Percentiles rank a stretch among this genome's conserved stretches.
Conservation (phyloP, 2,329 filamentous ascomycete genomes). For the Rhytidhysteron rufulum region DNA sequence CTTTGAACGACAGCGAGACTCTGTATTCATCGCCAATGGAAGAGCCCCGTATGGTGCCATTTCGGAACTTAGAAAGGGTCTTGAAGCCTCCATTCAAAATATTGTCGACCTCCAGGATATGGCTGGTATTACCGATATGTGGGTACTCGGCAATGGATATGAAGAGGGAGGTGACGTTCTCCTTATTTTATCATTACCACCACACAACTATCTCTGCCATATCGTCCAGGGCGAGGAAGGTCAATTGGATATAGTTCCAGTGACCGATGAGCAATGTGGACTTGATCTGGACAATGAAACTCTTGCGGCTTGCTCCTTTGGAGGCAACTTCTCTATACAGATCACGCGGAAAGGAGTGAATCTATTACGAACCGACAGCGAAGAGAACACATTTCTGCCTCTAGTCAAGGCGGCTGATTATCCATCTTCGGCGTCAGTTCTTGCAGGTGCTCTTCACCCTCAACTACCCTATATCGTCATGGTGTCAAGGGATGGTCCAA, state of each 20-base stretch:
- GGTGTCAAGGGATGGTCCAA: neutral
- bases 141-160: constrained; percentile 32
- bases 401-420: constrained; percentile 15
- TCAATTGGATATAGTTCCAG: constrained; percentile 21
- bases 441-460: constrained; percentile 15
- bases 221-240: constrained; percentile 23
- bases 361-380: constrained; percentile 12
- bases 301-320: constrained; percentile 22
- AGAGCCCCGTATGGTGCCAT: constrained; percentile 41
- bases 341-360: constrained; percentile 23
- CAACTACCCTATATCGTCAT: neutral
- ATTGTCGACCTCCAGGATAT: constrained; percentile 26
- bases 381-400: constrained; percentile 11
- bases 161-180: constrained; percentile 23
- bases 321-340: constrained; percentile 22
- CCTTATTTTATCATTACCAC: constrained; percentile 35
- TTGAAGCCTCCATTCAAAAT: constrained; percentile 33
- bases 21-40: constrained; percentile 41
- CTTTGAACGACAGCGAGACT: constrained; percentile 18
- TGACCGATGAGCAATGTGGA: constrained; percentile 19
- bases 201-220: constrained; percentile 25
- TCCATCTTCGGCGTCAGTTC: constrained; percentile 9
- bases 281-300: constrained; percentile 29
- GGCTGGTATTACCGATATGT: constrained; percentile 33
- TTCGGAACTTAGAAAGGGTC: constrained; percentile 40